phyloP scores from a whole-genome alignment of 257 asterid species.

The Solanum sejunctum region DNA sequence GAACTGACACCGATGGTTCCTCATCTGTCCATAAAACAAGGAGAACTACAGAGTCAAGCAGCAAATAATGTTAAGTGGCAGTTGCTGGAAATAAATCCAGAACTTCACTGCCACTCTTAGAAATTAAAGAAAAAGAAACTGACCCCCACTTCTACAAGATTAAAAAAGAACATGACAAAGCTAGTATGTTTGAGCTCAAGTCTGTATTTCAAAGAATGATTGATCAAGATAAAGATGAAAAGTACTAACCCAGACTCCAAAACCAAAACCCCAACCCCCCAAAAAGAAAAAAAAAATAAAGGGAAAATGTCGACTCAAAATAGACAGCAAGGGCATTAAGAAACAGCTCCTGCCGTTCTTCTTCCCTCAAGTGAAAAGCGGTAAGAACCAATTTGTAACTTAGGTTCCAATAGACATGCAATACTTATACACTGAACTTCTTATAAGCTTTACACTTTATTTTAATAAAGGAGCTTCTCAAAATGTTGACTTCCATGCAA shows the following conservation, averaged over 20 bases:
- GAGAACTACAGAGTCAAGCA: constrained; percentile 5
- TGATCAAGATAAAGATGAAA: not conserved
- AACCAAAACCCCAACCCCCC: not conserved
- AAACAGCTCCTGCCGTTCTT: not conserved
- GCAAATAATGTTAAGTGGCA: not conserved
- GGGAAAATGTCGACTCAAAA: not conserved
- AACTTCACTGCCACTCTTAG: not conserved
- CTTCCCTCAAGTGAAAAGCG: not conserved
- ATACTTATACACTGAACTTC: not conserved
- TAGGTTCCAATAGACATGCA: not conserved
- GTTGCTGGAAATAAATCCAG: not conserved
- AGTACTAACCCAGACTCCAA: not conserved
- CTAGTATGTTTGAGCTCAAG: not conserved
- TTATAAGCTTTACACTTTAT: not conserved
- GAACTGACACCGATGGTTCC: constrained; percentile 26
- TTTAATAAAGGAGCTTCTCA: not conserved
- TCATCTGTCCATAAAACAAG: constrained; percentile 34
- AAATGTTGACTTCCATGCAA: not conserved
- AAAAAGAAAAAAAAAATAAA: not conserved
- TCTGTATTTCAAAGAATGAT: not conserved
- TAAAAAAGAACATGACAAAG: not conserved
- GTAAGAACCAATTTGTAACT: not conserved
- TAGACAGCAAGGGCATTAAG: not conserved
- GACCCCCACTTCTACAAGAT: not conserved
- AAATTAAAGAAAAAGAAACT: not conserved